Conservation (phyloP, 2,329 filamentous ascomycete genomes). For the Nothomitra cinnamomea region DNA sequence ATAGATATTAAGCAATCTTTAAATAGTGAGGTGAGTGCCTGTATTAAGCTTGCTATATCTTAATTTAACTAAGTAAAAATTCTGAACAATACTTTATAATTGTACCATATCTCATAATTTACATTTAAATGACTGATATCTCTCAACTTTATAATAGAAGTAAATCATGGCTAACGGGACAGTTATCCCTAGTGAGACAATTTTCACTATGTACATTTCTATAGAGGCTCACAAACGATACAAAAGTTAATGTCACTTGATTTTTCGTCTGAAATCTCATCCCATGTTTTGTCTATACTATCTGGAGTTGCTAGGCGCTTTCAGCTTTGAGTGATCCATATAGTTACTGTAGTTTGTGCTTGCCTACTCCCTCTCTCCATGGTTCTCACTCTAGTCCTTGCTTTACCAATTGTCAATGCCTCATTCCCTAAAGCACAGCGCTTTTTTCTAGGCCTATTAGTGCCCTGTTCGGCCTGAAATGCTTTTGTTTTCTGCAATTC, state of each 20-base stretch:
- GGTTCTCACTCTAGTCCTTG: background rate
- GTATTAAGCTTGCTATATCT: too few relatives aligned
- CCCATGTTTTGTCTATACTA: background rate
- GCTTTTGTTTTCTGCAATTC: background rate
- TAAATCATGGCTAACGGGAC: too few relatives aligned
- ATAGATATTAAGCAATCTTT: too few relatives aligned
- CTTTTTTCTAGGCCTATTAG: background rate
- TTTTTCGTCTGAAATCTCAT: background rate
- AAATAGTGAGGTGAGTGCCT: too few relatives aligned
- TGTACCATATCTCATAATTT: too few relatives aligned
- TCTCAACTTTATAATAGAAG: too few relatives aligned
- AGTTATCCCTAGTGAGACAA: background rate
- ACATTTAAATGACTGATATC: too few relatives aligned
- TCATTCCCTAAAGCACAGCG: background rate
- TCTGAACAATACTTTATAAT: too few relatives aligned
- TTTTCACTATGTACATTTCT: background rate
- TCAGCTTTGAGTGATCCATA: background rate
- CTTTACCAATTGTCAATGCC: background rate
- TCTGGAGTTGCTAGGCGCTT: background rate
- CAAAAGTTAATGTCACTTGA: background rate
- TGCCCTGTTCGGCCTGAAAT: background rate
- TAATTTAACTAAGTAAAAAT: too few relatives aligned
- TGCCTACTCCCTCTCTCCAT: background rate
- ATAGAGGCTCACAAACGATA: background rate
- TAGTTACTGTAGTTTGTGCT: background rate